Base-by-base conservation (phyloP, 306 rosid genomes). In the Vigna nakashimae region DNA sequence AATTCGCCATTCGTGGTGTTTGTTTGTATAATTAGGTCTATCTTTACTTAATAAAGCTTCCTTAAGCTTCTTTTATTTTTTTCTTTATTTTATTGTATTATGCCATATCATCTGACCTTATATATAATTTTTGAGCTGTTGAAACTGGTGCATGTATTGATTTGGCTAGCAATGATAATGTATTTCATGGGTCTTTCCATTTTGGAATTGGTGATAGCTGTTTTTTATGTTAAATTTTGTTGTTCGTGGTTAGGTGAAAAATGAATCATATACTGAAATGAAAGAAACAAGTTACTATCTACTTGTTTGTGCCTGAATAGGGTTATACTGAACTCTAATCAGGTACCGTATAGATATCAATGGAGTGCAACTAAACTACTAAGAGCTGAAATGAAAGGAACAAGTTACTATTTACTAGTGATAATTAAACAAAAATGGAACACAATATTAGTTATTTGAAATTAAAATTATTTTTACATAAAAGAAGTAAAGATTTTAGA, bases 41-140 rank as follows among this genome's bases (percentile, higher is more conserved):
- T 17, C n/a, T 65, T 40, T 65, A 17, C 70, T 65, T 10, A 65
- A 65, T 65, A 65, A 65, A 18, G 70, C 70, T 65, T 40, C 32
- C 32, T 40, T 65, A 65, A 65, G 70, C 51, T 17, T 65, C 70
- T 51, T 65, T 50, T 18, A 32, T 18, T 65, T 17, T 65, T 18
- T 65, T 11, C 26, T 36, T 64, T 38, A 65, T 20, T 65, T 65
- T 32, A 40, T 65, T 40, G 51, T 65, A 9, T 65, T 65, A 9
- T 65, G 69, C 69, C 69, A 64, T 38, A 64, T 64, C 69, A 36
- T 64, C 26, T 64, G 69, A 64, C 26, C 69, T 36, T 64, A 36
- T 17, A 64, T 36, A 64, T 64, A 36, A 36, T 36, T 38, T 64
- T 36, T 64, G 49, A 49, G 69, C 50, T 64, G 28, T 45, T 64